phyloP scores from a whole-genome alignment of 2,329 filamentous ascomycete genomes.

The Alternaria novae-zelandiae region DNA sequence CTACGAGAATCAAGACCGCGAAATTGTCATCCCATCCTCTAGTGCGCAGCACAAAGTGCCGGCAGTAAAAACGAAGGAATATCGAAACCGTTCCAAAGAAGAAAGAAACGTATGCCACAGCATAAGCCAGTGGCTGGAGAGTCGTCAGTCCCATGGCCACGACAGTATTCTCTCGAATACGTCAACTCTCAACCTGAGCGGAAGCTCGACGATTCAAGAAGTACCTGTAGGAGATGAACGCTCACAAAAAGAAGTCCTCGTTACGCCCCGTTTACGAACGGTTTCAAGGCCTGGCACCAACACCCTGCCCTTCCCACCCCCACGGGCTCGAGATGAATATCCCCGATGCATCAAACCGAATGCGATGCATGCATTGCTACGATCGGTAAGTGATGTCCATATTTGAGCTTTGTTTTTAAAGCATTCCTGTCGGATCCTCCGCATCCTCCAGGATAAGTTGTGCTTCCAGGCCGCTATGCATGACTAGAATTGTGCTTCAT shows the following conservation, averaged over 20 bases:
- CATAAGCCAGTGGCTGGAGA: constrained; percentile 26
- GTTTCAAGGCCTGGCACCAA: neutral
- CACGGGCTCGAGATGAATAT: neutral
- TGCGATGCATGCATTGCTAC: neutral
- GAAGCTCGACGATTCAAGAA: neutral
- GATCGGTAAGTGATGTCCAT: neutral
- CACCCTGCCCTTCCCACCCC: neutral
- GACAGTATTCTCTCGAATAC: neutral
- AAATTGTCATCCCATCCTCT: constrained; percentile 27
- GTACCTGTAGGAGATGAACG: neutral
- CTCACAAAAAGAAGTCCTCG: neutral
- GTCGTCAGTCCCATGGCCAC: constrained; percentile 15
- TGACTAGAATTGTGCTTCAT: neutral
- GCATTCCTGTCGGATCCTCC: neutral
- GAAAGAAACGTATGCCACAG: constrained; percentile 23
- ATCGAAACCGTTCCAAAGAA: constrained; percentile 18
- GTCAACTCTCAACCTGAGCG: neutral
- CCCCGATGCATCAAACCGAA: neutral
- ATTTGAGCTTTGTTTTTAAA: neutral
- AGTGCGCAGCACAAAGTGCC: constrained; percentile 17
- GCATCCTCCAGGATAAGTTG: neutral
- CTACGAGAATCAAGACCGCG: constrained; percentile 15
- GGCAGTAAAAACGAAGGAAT: constrained; percentile 25
- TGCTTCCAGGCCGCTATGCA: neutral
- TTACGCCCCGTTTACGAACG: neutral